A percentile compares a stretch with the other conserved stretches of the same genome.
phyloP scores from a whole-genome alignment of 139 green algal species.

The Diplosphaera chodatii region DNA sequence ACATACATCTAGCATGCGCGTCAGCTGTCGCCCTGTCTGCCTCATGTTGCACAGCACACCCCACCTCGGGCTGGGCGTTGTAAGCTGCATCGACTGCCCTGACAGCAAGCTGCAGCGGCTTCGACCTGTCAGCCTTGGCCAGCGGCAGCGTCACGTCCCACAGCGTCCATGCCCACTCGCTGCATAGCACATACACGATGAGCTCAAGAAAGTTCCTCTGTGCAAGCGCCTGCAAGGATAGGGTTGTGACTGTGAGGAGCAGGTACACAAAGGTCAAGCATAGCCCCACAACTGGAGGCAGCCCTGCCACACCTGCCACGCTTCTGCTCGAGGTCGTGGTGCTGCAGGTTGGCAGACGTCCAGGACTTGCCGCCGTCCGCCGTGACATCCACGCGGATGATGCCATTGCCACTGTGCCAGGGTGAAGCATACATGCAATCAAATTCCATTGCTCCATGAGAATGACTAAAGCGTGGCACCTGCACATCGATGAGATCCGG shows the following conservation, averaged over 20 bases:
- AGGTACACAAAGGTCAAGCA: no score
- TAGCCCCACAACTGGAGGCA: no score
- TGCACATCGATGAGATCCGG: no score
- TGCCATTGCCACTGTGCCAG: slow-evolving; percentile 19
- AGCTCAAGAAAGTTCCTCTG: no score
- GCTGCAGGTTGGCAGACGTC: slow-evolving; percentile 33
- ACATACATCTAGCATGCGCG: no score
- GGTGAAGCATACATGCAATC: background rate
- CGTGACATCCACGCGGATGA: slow-evolving; percentile 80
- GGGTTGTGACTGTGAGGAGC: no score
- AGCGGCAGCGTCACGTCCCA: slow-evolving; percentile 55
- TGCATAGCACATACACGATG: slow-evolving; percentile 8
- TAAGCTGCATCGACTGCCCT: slow-evolving; percentile 68
- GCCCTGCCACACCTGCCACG: background rate
- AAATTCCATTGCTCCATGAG: no score
- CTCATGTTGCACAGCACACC: no score
- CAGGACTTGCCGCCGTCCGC: slow-evolving; percentile 71
- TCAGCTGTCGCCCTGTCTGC: no score
- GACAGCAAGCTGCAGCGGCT: slow-evolving; percentile 39
- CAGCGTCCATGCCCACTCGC: slow-evolving; percentile 68
- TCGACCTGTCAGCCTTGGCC: slow-evolving; percentile 16
- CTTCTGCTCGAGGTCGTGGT: slow-evolving; percentile 8
- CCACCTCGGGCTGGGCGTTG: slow-evolving; percentile 73
- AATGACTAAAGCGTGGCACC: no score
- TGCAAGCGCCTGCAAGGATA: no score